Conservation (phyloP, 2,329 filamentous ascomycete genomes). For the Trichoderma sp. region DNA sequence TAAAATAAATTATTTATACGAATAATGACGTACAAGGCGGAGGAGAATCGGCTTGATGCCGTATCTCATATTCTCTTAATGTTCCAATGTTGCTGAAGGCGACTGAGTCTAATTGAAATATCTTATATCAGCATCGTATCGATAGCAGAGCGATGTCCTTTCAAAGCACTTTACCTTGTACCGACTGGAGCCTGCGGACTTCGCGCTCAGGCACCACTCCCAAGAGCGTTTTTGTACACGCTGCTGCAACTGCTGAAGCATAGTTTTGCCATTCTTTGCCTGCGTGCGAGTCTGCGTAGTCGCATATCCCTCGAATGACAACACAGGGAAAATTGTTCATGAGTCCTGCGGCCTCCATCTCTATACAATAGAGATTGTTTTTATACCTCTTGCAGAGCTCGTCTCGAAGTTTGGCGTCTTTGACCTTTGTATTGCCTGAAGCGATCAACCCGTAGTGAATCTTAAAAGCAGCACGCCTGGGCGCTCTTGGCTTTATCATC, state of each 20-base stretch:
- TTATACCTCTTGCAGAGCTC: conserved; percentile 31
- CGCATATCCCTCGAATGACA: conserved; percentile 46
- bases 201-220: not conserved
- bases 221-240: conserved; percentile 35
- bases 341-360: conserved; percentile 41
- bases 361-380: conserved; percentile 34
- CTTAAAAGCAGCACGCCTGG: not conserved
- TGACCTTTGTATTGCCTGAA: conserved; percentile 45
- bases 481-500: not conserved
- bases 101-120: not conserved
- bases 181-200: not conserved
- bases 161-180: not conserved
- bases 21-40: not conserved
- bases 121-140: not conserved
- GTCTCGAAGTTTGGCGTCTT: conserved; percentile 40
- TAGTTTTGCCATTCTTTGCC: conserved; percentile 44
- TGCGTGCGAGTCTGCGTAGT: conserved; percentile 48
- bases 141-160: too few relatives aligned
- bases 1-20: not conserved
- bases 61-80: not conserved
- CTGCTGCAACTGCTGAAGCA: conserved; percentile 43
- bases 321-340: conserved; percentile 41
- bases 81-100: not conserved
- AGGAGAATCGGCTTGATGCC: not conserved
- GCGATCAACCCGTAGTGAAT: conserved; percentile 37